Base-by-base conservation (phyloP, 306 rosid genomes). In the cucumber (Cucumis sativus) region DNA sequence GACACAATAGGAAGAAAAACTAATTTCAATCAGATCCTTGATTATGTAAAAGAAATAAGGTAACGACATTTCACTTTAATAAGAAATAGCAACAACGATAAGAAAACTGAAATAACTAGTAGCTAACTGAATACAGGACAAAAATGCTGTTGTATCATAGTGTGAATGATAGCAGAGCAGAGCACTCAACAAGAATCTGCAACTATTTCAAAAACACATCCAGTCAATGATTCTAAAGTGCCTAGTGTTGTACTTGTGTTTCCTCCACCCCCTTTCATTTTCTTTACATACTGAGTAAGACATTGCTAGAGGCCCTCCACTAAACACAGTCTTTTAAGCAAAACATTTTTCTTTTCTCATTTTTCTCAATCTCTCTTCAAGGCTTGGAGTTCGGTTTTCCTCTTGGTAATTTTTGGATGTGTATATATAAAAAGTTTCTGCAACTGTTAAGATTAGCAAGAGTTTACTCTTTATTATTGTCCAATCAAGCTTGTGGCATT, bases 1-100 rank as follows among this genome's bases (percentile, higher is more conserved):
- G 98, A 95, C 75, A 95, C 97, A 1, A 51, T 88, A 6, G 97
- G 97, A 80, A 90, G 97, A 83, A 95, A 95, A 83, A 89, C 97
- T 70, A 95, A 95, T 86, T 95, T 95, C 88, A 92, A 86, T 41
- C 88, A 90, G 83, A 90, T 95, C 79, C 95, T 95, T 79, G 96
- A 92, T 81, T 92, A 90, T 64, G 93, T 95, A 40, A 90, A 85
- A 84, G 93, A 88, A 75, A 92, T 95, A 82, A 92, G 91, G 98
- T 95, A 88, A 79, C 57, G 40, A 69, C 47, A 40, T 72, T 14
- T 79, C 20, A 61, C 57, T 68, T 79, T 30, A 63, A 18, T 28
- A 74, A 54, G 7, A 45, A 21, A 21, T 70, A 23, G 59, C 57
- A 14, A 51, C 75, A 70, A 47, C 14, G 58, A 43, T 45, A 7